Percentiles rank a stretch among this genome's conserved stretches.
Evolutionary conservation across 2,329 filamentous ascomycete species (phyloP).

Genomic region (Diaporthe sp.): DNA sequence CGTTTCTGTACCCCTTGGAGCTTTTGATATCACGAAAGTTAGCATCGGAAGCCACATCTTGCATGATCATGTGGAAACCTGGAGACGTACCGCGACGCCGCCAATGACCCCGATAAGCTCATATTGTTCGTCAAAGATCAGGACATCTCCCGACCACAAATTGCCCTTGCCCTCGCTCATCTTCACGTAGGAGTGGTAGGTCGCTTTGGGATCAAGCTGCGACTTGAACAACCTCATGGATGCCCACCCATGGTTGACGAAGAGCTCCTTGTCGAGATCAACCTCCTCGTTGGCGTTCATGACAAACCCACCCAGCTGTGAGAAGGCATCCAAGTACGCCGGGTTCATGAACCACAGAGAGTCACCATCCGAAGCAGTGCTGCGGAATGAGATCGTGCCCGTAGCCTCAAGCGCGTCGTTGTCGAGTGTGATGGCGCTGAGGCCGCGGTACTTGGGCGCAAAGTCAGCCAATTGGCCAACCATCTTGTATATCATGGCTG

Average conservation of each 20-base stretch:
- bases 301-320: constrained; percentile 26
- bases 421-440: constrained; percentile 15
- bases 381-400: constrained; percentile 10
- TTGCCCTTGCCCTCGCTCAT: constrained; percentile 5
- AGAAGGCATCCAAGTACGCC: constrained; percentile 10
- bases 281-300: constrained; percentile 30
- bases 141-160: constrained; percentile 16
- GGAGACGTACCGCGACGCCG: constrained; percentile 9
- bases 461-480: constrained; percentile 20
- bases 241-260: constrained; percentile 32
- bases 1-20: constrained; percentile 17
- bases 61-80: neutral
- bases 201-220: neutral
- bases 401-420: neutral
- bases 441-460: neutral
- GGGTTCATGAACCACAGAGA: constrained; percentile 8
- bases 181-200: neutral
- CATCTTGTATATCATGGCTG: constrained; percentile 26
- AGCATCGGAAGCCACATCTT: neutral
- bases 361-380: neutral
- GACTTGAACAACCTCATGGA: neutral
- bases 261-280: constrained; percentile 8
- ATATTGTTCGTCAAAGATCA: constrained; percentile 3
- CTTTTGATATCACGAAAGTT: neutral
- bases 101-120: neutral